Evolutionary conservation across 805 yeast genomes (phyloP).

Genomic region (Metschnikowia rubicola): DNA sequence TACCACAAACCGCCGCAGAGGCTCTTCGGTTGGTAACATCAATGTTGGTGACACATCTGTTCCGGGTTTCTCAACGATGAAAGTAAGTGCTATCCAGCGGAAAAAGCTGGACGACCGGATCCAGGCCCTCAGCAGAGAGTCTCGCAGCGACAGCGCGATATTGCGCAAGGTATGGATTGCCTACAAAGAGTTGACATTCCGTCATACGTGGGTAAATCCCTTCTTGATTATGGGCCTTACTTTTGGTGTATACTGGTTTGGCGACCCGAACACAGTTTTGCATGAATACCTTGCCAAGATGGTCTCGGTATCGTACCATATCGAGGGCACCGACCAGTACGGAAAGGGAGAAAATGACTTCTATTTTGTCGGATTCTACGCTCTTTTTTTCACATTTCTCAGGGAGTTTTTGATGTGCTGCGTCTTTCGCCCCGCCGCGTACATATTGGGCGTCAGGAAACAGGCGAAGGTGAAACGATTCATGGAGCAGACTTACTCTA

Average conservation of each 20-base stretch:
- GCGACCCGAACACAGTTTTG: slow-evolving; percentile 54
- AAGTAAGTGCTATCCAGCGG: slow-evolving; percentile 42
- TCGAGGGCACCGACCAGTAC: slow-evolving; percentile 62
- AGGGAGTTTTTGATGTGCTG: slow-evolving; percentile 90
- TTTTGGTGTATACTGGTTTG: slow-evolving; percentile 45
- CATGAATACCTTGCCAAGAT: slow-evolving; percentile 60
- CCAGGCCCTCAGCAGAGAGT: slow-evolving; percentile 24
- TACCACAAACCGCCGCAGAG: slow-evolving; percentile 36
- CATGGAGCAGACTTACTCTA: slow-evolving; percentile 88
- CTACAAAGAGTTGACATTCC: slow-evolving; percentile 52
- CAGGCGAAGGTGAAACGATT: slow-evolving; percentile 69
- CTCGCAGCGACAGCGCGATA: slow-evolving; percentile 48
- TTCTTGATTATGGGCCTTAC: slow-evolving; percentile 43
- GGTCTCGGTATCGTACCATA: slow-evolving; percentile 61
- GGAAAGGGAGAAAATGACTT: slow-evolving; percentile 88
- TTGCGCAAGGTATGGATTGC: slow-evolving; percentile 54
- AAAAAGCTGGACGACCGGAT: slow-evolving; percentile 32
- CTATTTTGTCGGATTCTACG: slow-evolving; percentile 71
- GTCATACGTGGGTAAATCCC: slow-evolving; percentile 75
- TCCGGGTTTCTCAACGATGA: slow-evolving; percentile 66
- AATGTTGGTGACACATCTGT: slow-evolving; percentile 70
- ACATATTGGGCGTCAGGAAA: slow-evolving; percentile 44
- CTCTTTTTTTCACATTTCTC: slow-evolving; percentile 82
- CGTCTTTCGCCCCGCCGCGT: slow-evolving; percentile 70
- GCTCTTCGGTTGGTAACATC: slow-evolving; percentile 73